A percentile compares a stretch with the other conserved stretches of the same genome.
These are phyloP conservation scores for Globisporangium viniferum DNA, from an alignment of 352 stramenopile genomes.

Conservation along the genomic window DNA sequence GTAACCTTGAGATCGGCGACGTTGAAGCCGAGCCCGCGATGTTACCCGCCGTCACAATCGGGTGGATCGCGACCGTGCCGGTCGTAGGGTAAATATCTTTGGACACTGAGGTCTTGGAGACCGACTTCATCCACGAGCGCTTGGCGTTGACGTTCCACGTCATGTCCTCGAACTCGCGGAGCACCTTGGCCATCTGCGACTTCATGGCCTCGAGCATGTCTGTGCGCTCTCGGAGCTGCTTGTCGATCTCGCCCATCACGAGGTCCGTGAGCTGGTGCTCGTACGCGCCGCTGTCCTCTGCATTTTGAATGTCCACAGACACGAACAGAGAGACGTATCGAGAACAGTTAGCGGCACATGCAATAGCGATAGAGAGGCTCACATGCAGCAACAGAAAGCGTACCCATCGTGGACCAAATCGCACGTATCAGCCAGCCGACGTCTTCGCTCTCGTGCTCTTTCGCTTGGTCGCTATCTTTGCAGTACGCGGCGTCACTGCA, in stretches of 20 bases:
- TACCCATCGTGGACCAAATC: slow-evolving; percentile 1
- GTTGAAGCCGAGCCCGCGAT: slow-evolving; percentile 14
- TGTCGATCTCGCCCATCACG: slow-evolving; percentile 60
- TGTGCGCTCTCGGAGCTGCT: slow-evolving; percentile 46
- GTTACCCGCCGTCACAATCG: slow-evolving; percentile 29
- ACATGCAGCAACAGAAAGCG: not conserved
- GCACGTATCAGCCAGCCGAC: not conserved
- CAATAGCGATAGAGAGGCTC: not conserved
- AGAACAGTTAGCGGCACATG: not conserved
- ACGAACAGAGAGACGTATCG: not conserved
- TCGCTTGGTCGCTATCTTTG: not conserved
- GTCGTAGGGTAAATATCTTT: slow-evolving; percentile 27
- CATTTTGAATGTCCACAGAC: not conserved
- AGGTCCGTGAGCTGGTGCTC: slow-evolving; percentile 59
- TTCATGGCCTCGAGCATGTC: slow-evolving; percentile 59
- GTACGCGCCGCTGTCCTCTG: slow-evolving; percentile 27
- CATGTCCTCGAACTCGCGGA: slow-evolving; percentile 70
- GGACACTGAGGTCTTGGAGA: slow-evolving; percentile 28
- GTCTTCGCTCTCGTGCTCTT: not conserved
- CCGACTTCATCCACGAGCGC: slow-evolving; percentile 66
- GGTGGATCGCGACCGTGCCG: slow-evolving; percentile 22
- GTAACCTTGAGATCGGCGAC: slow-evolving; percentile 27
- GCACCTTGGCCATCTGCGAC: slow-evolving; percentile 62
- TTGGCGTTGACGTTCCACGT: slow-evolving; percentile 49
- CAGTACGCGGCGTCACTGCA: not conserved